Percentiles rank a stretch among this genome's conserved stretches.
Evolutionary conservation across 805 yeast species (phyloP).

Genomic region (Spathaspora hagerdaliae): DNA sequence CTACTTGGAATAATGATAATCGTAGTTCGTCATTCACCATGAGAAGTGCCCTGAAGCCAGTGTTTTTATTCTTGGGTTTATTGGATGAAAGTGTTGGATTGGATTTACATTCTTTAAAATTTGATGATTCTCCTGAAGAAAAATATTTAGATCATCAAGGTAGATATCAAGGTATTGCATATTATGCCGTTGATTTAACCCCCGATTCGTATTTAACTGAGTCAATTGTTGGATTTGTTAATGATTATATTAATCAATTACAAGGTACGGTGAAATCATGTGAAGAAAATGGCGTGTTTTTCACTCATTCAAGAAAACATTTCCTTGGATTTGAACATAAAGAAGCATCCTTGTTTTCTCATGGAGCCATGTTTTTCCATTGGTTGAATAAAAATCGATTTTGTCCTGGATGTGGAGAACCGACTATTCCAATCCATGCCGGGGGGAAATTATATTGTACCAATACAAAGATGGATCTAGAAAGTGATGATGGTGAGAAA

Average conservation of each 20-base stretch:
- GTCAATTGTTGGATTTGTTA: conserved; percentile 26
- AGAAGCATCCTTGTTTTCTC: conserved; percentile 71
- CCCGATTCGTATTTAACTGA: conserved; percentile 37
- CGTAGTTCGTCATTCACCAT: conserved; percentile 36
- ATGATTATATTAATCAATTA: conserved; percentile 8
- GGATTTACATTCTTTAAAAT: conserved; percentile 25
- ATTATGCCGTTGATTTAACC: conserved; percentile 58
- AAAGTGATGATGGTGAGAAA: conserved; percentile 12
- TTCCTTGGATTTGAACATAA: conserved; percentile 26
- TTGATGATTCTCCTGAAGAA: conserved; percentile 20
- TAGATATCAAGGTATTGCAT: conserved; percentile 57
- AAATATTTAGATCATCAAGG: conserved; percentile 41
- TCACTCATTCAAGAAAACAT: conserved; percentile 34
- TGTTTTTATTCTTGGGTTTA: conserved; percentile 42
- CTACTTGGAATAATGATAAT: conserved; percentile 29
- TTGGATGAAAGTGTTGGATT: conserved; percentile 43
- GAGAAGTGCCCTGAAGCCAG: conserved; percentile 31
- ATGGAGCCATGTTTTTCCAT: conserved; percentile 79
- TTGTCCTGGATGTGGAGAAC: conserved; percentile 85
- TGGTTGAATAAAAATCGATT: conserved; percentile 72
- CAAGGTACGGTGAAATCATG: conserved; percentile 6
- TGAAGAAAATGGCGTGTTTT: conserved; percentile 18
- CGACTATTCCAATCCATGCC: conserved; percentile 57
- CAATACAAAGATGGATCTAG: conserved; percentile 9
- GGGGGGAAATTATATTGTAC: conserved; percentile 62